These are phyloP conservation scores for Puccinia hordei DNA, from an alignment of 1,284 basidiomycete genomes.

Conservation along the genomic window DNA sequence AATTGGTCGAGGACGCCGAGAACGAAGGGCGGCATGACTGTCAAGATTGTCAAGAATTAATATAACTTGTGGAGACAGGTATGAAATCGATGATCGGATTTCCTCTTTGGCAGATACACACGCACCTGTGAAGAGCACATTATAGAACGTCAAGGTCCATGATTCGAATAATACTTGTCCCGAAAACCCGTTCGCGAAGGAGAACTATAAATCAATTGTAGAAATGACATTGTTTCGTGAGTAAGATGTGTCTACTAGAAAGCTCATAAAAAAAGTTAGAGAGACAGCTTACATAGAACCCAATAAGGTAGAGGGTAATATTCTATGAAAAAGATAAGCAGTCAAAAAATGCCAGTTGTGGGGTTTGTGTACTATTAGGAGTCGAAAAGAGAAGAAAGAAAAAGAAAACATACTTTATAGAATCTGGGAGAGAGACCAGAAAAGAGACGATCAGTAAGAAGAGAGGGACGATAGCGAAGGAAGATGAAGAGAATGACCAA, in stretches of 20 bases:
- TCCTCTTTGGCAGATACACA: neutral
- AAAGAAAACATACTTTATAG: slow-evolving; percentile 42
- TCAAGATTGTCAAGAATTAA: neutral
- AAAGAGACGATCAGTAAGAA: neutral
- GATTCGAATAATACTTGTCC: slow-evolving; percentile 98
- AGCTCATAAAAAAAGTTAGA: neutral
- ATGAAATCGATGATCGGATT: neutral
- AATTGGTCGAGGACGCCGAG: slow-evolving; percentile 94
- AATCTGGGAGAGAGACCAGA: slow-evolving; percentile 26
- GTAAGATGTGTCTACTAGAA: neutral
- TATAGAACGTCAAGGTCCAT: slow-evolving; percentile 79
- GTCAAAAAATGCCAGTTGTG: neutral
- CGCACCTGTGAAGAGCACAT: slow-evolving; percentile 58
- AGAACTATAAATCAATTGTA: slow-evolving; percentile 65
- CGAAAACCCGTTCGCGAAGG: slow-evolving; percentile 97
- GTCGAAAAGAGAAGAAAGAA: neutral
- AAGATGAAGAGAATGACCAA: neutral
- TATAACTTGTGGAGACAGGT: neutral
- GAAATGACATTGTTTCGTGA: too few relatives aligned
- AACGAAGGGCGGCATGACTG: slow-evolving; percentile 87
- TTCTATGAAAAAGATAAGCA: slow-evolving; percentile 33
- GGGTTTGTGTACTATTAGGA: neutral
- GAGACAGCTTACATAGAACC: slow-evolving; percentile 45
- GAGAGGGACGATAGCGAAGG: neutral
- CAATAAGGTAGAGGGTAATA: slow-evolving; percentile 49